Conservation (phyloP, 306 rosid genomes). For the Cicer arietinum region DNA sequence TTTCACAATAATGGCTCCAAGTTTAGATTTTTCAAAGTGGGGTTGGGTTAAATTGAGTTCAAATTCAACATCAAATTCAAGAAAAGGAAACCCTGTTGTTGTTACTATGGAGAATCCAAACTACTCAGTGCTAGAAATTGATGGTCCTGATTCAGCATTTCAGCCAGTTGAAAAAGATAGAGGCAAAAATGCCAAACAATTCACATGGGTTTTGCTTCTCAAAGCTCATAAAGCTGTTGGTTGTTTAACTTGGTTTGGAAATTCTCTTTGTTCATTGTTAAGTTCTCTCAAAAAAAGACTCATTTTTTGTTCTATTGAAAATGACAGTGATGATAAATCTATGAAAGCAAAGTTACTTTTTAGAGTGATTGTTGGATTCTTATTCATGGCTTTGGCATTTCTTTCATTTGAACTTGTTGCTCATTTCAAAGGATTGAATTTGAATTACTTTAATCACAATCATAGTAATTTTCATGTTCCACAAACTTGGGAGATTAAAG, state of each 20-base stretch:
- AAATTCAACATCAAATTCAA: constrained; percentile 41
- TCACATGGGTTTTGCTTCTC: constrained; percentile 63
- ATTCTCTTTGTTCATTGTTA: constrained; percentile 50
- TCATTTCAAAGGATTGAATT: constrained; percentile 75
- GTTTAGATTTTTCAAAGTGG: constrained; percentile 53
- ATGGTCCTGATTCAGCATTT: constrained; percentile 60
- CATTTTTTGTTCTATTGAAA: constrained; percentile 53
- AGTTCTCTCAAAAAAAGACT: constrained; percentile 53
- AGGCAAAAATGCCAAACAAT: constrained; percentile 63
- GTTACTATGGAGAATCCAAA: constrained; percentile 68
- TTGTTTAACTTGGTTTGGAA: constrained; percentile 55
- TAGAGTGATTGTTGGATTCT: constrained; percentile 54
- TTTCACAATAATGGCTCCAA: constrained; percentile 49
- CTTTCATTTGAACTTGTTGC: constrained; percentile 67
- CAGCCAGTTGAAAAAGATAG: constrained; percentile 58
- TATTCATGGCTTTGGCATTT: constrained; percentile 60
- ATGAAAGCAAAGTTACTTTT: constrained; percentile 53
- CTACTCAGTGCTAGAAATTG: constrained; percentile 61
- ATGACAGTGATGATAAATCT: constrained; percentile 49
- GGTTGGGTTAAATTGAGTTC: constrained; percentile 50
- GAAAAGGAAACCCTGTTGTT: constrained; percentile 60
- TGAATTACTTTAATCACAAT: constrained; percentile 62
- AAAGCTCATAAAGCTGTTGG: constrained; percentile 56
- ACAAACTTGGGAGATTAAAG: constrained; percentile 58
- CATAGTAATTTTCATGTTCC: constrained; percentile 56